Evolutionary conservation across 2,329 filamentous ascomycete species (phyloP).

Genomic region (Fusarium phyllophilum): DNA sequence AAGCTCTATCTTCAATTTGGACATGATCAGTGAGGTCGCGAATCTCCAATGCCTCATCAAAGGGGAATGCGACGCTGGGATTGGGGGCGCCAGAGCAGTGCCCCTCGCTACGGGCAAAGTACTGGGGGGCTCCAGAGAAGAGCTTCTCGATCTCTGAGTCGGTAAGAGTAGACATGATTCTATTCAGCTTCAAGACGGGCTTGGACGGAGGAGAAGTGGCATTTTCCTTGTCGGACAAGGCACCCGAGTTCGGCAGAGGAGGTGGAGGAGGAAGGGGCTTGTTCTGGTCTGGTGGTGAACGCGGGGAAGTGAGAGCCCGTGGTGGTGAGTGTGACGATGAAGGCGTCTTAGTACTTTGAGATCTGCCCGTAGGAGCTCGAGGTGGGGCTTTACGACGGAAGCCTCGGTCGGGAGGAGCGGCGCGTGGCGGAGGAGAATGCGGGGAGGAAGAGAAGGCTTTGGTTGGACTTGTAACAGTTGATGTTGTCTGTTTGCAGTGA

Average conservation of each 20-base stretch:
- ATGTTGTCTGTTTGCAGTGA: conserved; percentile 19
- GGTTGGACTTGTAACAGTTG: background rate
- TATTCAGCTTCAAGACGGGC: conserved; percentile 61
- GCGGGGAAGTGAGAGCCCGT: conserved; percentile 46
- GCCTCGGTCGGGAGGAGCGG: conserved; percentile 41
- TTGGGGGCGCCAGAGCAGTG: conserved; percentile 69
- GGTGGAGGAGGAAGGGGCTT: conserved; percentile 67
- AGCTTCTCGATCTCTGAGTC: conserved; percentile 72
- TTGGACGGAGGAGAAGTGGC: conserved; percentile 46
- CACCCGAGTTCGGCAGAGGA: conserved; percentile 57
- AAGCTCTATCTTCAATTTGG: conserved; percentile 71
- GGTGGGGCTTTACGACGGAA: conserved; percentile 40
- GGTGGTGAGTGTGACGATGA: conserved; percentile 39
- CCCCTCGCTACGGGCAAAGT: conserved; percentile 69
- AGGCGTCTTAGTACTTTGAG: conserved; percentile 26
- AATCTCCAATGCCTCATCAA: conserved; percentile 70
- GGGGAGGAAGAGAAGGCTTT: conserved; percentile 29
- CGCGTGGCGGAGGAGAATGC: conserved; percentile 43
- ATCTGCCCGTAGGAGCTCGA: conserved; percentile 25
- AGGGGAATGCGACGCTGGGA: conserved; percentile 74
- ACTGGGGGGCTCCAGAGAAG: conserved; percentile 81
- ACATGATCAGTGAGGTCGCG: conserved; percentile 72
- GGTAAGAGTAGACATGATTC: conserved; percentile 69
- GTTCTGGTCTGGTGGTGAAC: conserved; percentile 59
- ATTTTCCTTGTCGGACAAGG: conserved; percentile 43